phyloP scores from a whole-genome alignment of 2,329 filamentous ascomycete genomes.

The Allantophomopsis lycopodina region DNA sequence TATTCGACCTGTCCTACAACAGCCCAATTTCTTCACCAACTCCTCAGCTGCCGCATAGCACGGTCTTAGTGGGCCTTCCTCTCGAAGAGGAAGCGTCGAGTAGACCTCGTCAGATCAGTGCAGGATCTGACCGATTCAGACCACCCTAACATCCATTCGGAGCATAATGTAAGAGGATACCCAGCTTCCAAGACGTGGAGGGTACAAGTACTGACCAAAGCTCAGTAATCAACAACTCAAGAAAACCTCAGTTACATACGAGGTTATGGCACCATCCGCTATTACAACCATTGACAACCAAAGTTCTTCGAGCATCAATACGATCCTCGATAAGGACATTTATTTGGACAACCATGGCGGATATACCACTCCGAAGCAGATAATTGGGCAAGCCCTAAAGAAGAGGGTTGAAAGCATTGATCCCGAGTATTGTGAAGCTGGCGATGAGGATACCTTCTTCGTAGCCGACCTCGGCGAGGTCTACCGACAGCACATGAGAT shows the following conservation, averaged over 20 bases:
- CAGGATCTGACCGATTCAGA: slow-evolving; percentile 86
- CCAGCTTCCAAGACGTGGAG: too few relatives aligned
- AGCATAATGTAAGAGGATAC: slow-evolving; percentile 2
- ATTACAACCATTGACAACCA: slow-evolving; percentile 32
- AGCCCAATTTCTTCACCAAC: slow-evolving; percentile 42
- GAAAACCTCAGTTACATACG: slow-evolving; percentile 2
- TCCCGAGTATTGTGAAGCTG: slow-evolving; percentile 75
- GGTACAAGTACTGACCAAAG: too few relatives aligned
- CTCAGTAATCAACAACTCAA: not conserved
- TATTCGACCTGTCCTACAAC: slow-evolving; percentile 35
- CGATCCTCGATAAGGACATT: slow-evolving; percentile 14
- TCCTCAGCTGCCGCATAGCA: slow-evolving; percentile 99
- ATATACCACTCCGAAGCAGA: slow-evolving; percentile 45
- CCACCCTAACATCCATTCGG: slow-evolving; percentile 66
- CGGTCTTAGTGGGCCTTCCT: slow-evolving; percentile 97
- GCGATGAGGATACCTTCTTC: slow-evolving; percentile 96
- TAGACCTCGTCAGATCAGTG: slow-evolving; percentile 87
- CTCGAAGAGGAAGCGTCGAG: slow-evolving; percentile 98
- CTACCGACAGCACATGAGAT: slow-evolving; percentile 95
- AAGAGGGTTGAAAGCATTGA: slow-evolving; percentile 74
- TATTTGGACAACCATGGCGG: slow-evolving; percentile 14
- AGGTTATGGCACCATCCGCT: slow-evolving; percentile 56
- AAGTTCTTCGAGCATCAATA: slow-evolving; percentile 15
- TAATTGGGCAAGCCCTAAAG: slow-evolving; percentile 81
- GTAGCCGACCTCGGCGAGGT: slow-evolving; percentile 96